Base-by-base conservation (phyloP, 2,329 filamentous ascomycete species). In the Neoscytalidium dimidiatum region DNA sequence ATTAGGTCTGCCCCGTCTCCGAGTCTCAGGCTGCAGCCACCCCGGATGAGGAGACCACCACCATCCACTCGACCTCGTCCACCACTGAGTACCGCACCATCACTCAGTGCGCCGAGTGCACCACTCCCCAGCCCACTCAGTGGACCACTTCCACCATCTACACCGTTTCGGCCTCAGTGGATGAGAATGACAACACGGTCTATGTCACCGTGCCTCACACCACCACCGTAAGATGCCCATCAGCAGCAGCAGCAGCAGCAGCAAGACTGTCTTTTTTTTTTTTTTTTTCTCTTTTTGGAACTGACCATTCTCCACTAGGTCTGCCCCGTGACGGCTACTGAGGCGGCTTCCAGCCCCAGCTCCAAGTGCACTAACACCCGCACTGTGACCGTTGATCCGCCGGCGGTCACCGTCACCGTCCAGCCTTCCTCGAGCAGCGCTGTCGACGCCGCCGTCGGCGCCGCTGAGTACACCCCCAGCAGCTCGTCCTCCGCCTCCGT, bases 81-180 rank as follows among this genome's bases (percentile, higher is more conserved):
- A 53, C 49, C 49, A 53, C 49, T 44, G 44, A 60, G 56, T 6
- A 46, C 19, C 26, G 21, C 38, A 60, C 56, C 29, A 44, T 46
- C 33, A 46, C 38, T 17, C 26, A 46, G 56, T 44, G 38, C 56
- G 23, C 57, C 41, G 41, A 33, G 43, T 33, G 28, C 41, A 29
- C 46, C n/a, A 38, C 58, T 21, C 28, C 61, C 9, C 13, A 33
- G 17, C 35, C 49, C 48, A 58, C 52, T 21, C 43, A 65, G 63
- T 60, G 33, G 44, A 65, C 53, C 7, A 65, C 63, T 6, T 65
- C 63, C 43, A 65, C 63, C 28, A 33, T 65, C 53, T 65, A 61
- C 53, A 49, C 53, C 53, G 61, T 53, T n/a, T 51, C 46, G 26
- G 44, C 53, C 23, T 65, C 63, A 3, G 28, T 35, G 17, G 63